Evolutionary conservation across 192 early-diverging fungal species (phyloP), one percentile per base, ranked within the genome.

Genomic region (Kickxella alabastrina): DNA sequence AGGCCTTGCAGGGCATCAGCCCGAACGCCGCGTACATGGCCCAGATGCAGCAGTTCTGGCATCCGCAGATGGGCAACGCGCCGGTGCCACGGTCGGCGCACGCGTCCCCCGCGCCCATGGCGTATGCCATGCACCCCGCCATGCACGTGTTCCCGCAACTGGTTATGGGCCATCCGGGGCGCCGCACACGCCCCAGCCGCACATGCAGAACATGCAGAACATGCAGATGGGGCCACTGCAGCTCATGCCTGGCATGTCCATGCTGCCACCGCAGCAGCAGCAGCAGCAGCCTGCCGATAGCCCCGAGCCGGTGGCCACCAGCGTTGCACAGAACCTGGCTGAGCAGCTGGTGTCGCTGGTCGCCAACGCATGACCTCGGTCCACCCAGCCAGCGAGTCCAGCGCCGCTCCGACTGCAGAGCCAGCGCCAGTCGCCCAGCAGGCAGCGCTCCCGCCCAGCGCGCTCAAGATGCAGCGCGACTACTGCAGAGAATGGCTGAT

Each of bases 311-410:
- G 12, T 31, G 8, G 34, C 34, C 10, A 9, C 43, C 14, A 59
- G 38, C 41, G 6, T 75, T 24, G 72, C 72, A 17, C 72, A 75
- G 28, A 75, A 53, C 15, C 53, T 75, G 50, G 72, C 72, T 1
- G 72, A 75, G 24, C 72, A 75, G 72, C 53, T 75, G 18, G 72
- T 75, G 23, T 57, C 64, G 52, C 65, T 75, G 31, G 72, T 75
- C 64, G 53, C 26, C 72, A 75, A 49, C 59, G 72, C n/a, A 75
- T 75, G 72, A 53, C 18, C 38, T 43, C 70, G n/a, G 39, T 49
- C 21, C 57, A 58, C 13, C 53, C n/a, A n/a, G n/a, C n/a, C n/a
- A n/a, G n/a, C n/a, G n/a, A n/a, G n/a, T n/a, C n/a, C n/a, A n/a
- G n/a, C n/a, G n/a, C n/a, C n/a, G n/a, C n/a, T n/a, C n/a, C n/a